Percentiles rank a stretch among this genome's conserved stretches.
Conservation (phyloP, 1,284 basidiomycete genomes). For the Tilletia caries region DNA sequence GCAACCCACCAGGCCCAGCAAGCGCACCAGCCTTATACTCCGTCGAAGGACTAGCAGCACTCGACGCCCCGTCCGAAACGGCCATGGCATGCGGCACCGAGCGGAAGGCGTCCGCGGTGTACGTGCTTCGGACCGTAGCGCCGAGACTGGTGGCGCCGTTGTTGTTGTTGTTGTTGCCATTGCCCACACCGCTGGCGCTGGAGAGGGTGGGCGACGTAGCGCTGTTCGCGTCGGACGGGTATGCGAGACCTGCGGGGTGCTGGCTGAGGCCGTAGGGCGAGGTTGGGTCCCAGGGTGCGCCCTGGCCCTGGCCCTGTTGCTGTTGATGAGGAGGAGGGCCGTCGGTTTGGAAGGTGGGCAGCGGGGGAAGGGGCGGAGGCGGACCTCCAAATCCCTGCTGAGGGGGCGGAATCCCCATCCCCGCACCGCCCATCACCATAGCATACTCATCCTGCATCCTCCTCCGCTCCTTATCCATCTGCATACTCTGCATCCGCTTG, state of each 20-base stretch:
- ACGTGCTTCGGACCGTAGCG: constrained; percentile 7
- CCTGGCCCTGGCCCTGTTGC: too few species aligned
- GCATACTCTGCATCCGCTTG: constrained; percentile 75
- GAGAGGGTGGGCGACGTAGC: constrained; percentile 8
- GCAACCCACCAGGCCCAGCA: not conserved
- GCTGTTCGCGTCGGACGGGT: constrained; percentile 6
- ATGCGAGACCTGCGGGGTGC: constrained; percentile 1
- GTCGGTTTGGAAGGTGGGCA: constrained; percentile 4
- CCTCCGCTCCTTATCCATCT: constrained; percentile 44
- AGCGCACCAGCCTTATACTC: not conserved
- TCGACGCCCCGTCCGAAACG: too few species aligned
- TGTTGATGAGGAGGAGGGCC: not conserved
- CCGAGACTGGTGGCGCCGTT: not conserved
- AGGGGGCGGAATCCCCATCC: not conserved
- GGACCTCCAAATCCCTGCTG: not conserved
- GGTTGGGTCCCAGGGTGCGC: not conserved
- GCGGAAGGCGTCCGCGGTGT: constrained; percentile 4
- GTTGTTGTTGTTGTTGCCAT: too few species aligned
- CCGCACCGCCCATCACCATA: constrained; percentile 9
- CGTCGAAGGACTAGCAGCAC: not conserved
- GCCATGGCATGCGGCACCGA: not conserved
- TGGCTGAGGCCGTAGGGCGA: not conserved
- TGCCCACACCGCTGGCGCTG: not conserved
- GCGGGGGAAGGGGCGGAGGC: not conserved
- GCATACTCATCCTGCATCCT: constrained; percentile 39